Base-by-base conservation (phyloP, 306 rosid species). In the Corylus avellana region DNA sequence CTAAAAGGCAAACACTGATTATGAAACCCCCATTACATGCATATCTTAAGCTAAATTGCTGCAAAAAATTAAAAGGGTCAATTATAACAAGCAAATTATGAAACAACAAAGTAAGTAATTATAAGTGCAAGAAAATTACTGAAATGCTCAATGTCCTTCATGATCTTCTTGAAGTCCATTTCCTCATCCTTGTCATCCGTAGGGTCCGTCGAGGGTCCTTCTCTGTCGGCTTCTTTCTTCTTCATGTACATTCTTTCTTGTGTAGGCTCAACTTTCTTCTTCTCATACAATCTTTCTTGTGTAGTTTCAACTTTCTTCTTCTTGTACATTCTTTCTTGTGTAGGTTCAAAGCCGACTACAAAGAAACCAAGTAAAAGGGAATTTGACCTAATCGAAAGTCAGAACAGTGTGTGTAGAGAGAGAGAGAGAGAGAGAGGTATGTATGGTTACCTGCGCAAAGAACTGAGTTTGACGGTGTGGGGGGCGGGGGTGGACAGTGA, bases 131-230 rank as follows among this genome's bases (percentile, higher is more conserved):
- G 1, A 32, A 67, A 56, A 29, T 71, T 80, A 80, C 79, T 70
- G 29, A 75, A 53, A 72, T 44, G 20, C 20, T 67, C 79, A 46
- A 80, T 80, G 35, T 80, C 84, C 62, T 80, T 75, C 84, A 67
- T 67, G 61, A 80, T 80, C 14, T 13, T 67, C 67, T 46, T 55
- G 70, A 67, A 54, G 27, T 80, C 62, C 76, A 80, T 53, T 4
- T 75, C 46, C 44, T 77, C 50, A 1, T 80, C 76, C 75, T 25
- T 4, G 17, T 12, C 27, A 20, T 74, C 42, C 2, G 44, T 74
- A 25, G 55, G 46, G 37, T n/a, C 67, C 25, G 22, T 12, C 11
- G 69, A 63, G 46, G 78, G 76, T 29, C 72, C 84, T 39, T 14
- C 22, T 66, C 35, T 57, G 8, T 62, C 55, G 22, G 9, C 63